Evolutionary conservation across 495 filamentous ascomycete species (phyloP).

Genomic region (Daldinia grandis): DNA sequence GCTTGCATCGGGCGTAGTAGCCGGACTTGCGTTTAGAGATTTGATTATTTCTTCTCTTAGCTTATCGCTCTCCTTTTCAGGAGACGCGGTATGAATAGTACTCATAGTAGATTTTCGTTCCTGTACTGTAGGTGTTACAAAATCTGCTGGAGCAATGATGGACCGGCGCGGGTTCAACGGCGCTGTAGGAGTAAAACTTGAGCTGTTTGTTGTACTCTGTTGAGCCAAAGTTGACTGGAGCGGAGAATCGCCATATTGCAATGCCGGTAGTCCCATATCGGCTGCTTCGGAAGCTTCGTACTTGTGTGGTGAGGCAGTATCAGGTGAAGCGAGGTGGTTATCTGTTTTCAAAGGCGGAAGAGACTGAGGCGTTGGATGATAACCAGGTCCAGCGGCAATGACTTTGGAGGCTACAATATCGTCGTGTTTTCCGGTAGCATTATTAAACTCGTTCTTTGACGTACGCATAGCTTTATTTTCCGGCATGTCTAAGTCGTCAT

Average conservation of each 20-base stretch:
- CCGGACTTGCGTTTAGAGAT: slow-evolving; percentile 62
- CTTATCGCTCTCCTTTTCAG: slow-evolving; percentile 77
- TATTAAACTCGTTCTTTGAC: slow-evolving; percentile 7
- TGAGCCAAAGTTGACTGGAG: slow-evolving; percentile 20
- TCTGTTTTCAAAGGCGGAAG: slow-evolving; percentile 38
- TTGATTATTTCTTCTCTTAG: slow-evolving; percentile 83
- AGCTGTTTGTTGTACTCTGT: slow-evolving; percentile 27
- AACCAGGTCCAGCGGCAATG: slow-evolving; percentile 27
- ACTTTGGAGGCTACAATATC: slow-evolving; percentile 31
- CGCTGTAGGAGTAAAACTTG: slow-evolving; percentile 55
- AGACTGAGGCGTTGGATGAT: slow-evolving; percentile 30
- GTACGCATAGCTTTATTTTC: slow-evolving; percentile 7
- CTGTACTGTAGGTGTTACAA: slow-evolving; percentile 49
- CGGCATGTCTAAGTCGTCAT: not conserved
- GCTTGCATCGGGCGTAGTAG: slow-evolving; percentile 29
- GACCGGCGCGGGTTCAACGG: slow-evolving; percentile 58
- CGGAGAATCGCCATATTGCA: slow-evolving; percentile 9
- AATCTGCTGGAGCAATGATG: slow-evolving; percentile 36
- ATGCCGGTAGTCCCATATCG: slow-evolving; percentile 17
- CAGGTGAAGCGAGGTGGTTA: slow-evolving; percentile 12
- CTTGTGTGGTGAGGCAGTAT: not conserved
- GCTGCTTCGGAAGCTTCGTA: not conserved
- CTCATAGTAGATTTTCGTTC: slow-evolving; percentile 64
- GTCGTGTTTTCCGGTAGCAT: slow-evolving; percentile 35
- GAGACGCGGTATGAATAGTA: slow-evolving; percentile 62